phyloP scores from a whole-genome alignment of 164 flowering plant species.

The Annona cherimola region DNA sequence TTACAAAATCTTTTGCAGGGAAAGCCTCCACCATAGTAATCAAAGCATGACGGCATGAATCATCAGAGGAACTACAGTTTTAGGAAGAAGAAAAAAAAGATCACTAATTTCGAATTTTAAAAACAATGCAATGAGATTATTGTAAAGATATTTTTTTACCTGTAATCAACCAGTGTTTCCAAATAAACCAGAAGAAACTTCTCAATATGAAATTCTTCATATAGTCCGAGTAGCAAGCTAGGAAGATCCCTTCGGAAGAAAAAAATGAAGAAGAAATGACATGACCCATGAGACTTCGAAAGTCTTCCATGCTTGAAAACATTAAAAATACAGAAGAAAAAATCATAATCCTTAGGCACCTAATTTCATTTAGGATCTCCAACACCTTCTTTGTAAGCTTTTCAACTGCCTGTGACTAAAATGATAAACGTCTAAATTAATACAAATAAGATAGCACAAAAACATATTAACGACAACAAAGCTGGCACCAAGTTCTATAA shows the following conservation, averaged over 20 bases:
- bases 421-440: conserved; percentile 1
- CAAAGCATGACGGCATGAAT: conserved; percentile 32
- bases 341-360: conserved; percentile 28
- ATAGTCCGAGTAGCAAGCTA: conserved; percentile 43
- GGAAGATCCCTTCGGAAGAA: conserved; percentile 50
- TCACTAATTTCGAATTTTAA: neutral
- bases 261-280: neutral
- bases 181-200: conserved; percentile 58
- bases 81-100: neutral
- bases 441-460: neutral
- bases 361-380: conserved; percentile 45
- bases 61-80: conserved; percentile 54
- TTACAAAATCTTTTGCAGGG: conserved; percentile 40
- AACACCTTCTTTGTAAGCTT: conserved; percentile 58
- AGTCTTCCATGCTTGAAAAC: neutral
- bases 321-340: neutral
- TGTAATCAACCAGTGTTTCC: conserved; percentile 55
- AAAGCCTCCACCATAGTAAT: conserved; percentile 49
- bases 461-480: neutral
- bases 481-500: neutral
- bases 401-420: conserved; percentile 56
- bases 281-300: neutral
- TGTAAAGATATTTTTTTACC: conserved; percentile 31
- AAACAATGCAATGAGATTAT: conserved; percentile 1
- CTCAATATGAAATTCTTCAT: conserved; percentile 68